Evolutionary conservation across 768 basidiomycete species (phyloP).

Genomic region (Russula brevipes): DNA sequence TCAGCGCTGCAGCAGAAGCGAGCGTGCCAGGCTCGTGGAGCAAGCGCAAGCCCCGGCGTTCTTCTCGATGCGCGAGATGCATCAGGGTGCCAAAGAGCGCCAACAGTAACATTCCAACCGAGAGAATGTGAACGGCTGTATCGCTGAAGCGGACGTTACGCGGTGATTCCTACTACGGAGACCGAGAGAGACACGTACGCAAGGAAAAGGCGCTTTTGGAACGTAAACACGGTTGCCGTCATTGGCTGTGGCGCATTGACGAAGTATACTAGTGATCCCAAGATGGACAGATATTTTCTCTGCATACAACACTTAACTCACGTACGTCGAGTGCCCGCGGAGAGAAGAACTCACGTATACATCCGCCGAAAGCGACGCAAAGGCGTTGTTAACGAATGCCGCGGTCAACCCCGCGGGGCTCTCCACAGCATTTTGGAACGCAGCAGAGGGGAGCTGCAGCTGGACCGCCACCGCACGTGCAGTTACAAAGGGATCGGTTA

Average conservation of each 20-base stretch:
- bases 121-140: constrained; percentile 41
- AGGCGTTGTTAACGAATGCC: constrained; percentile 32
- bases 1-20: constrained; percentile 51
- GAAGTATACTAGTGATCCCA: constrained; percentile 51
- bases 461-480: constrained; percentile 41
- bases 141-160: constrained; percentile 11
- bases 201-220: constrained; percentile 47
- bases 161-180: too few relatives aligned
- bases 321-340: neutral
- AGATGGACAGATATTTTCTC: constrained; percentile 45
- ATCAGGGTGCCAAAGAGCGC: constrained; percentile 41
- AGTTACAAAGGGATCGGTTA: constrained; percentile 37
- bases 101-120: constrained; percentile 40
- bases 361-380: constrained; percentile 34
- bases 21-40: constrained; percentile 49
- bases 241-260: constrained; percentile 34
- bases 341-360: constrained; percentile 44
- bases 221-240: constrained; percentile 39
- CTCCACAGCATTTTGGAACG: constrained; percentile 39
- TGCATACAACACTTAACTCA: constrained; percentile 23
- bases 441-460: constrained; percentile 47
- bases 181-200: constrained; percentile 21
- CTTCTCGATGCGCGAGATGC: constrained; percentile 44
- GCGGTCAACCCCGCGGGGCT: constrained; percentile 37
- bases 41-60: constrained; percentile 42